These are phyloP conservation scores for Cercis canadensis DNA, from an alignment of 306 rosid genomes.

Conservation along the genomic window DNA sequence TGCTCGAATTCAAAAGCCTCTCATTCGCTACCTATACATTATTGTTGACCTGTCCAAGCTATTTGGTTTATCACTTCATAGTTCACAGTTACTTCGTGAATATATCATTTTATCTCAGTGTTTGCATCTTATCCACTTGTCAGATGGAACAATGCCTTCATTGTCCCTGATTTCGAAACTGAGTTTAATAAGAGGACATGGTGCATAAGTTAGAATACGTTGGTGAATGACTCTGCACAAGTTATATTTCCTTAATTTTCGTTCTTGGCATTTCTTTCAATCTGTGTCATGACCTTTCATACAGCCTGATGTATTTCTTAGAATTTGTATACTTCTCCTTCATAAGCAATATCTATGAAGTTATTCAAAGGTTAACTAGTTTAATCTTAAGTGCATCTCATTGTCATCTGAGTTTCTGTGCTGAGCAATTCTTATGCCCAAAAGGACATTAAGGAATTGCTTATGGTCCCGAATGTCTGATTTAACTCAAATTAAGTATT, in stretches of 20 bases:
- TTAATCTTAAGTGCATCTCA: background rate
- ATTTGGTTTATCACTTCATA: slow-evolving; percentile 20
- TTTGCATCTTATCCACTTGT: no score
- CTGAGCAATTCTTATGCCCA: no score
- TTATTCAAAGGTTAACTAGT: background rate
- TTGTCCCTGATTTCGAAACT: no score
- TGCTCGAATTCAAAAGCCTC: slow-evolving; percentile 88
- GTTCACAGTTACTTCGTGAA: background rate
- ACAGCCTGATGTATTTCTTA: no score
- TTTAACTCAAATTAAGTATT: no score
- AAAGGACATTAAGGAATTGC: slow-evolving; percentile 18
- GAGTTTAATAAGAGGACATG: no score
- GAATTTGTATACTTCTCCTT: slow-evolving; percentile 3
- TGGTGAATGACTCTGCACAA: no score
- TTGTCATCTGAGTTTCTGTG: no score
- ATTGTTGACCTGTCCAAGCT: no score
- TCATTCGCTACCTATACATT: slow-evolving; percentile 88
- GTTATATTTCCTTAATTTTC: slow-evolving; percentile 25
- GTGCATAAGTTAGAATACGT: no score
- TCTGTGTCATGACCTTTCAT: slow-evolving; percentile 10
- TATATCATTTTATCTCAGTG: no score
- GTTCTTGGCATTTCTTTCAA: slow-evolving; percentile 5
- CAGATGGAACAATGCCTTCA: no score
- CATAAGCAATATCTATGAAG: background rate
- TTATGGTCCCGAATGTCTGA: slow-evolving; percentile 17